Conservation (phyloP, 2,329 filamentous ascomycete species). For the Phialocephala subalpina region DNA sequence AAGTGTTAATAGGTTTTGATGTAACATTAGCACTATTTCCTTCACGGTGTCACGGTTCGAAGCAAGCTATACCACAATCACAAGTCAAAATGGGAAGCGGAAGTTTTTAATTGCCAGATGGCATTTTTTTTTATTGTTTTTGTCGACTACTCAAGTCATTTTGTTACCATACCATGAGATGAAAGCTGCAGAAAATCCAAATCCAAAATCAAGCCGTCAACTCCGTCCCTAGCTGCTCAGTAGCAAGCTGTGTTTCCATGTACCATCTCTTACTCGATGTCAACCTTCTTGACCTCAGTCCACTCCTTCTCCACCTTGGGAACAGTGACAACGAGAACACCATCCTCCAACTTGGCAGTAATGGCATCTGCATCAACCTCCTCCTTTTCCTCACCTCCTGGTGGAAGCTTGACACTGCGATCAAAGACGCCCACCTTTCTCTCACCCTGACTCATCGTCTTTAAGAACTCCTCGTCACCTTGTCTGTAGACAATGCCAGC, state of each 20-base stretch:
- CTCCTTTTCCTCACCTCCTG: constrained; percentile 61
- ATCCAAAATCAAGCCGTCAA: constrained; percentile 19
- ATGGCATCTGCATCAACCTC: constrained; percentile 73
- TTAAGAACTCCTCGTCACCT: constrained; percentile 72
- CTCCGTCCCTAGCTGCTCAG: constrained; percentile 11
- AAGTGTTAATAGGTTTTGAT: too few relatives aligned
- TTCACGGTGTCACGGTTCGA: not conserved
- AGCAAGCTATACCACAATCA: not conserved
- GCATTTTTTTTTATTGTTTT: constrained; percentile 37
- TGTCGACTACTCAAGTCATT: constrained; percentile 21
- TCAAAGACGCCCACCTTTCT: constrained; percentile 79
- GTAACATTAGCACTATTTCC: too few relatives aligned
- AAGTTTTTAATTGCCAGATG: constrained; percentile 34
- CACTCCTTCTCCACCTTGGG: constrained; percentile 75
- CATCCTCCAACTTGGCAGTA: constrained; percentile 80
- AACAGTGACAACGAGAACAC: constrained; percentile 78
- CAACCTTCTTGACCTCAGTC: constrained; percentile 68
- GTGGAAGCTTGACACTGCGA: constrained; percentile 68
- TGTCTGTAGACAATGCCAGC: constrained; percentile 78
- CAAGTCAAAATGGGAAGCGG: not conserved
- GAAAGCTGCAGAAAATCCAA: constrained; percentile 19
- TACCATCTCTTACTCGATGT: constrained; percentile 52
- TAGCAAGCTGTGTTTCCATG: not conserved
- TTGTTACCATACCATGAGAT: constrained; percentile 26
- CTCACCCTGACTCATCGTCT: constrained; percentile 67